phyloP scores from a whole-genome alignment of 129 eudicot species.

The Escallonia rubra region DNA sequence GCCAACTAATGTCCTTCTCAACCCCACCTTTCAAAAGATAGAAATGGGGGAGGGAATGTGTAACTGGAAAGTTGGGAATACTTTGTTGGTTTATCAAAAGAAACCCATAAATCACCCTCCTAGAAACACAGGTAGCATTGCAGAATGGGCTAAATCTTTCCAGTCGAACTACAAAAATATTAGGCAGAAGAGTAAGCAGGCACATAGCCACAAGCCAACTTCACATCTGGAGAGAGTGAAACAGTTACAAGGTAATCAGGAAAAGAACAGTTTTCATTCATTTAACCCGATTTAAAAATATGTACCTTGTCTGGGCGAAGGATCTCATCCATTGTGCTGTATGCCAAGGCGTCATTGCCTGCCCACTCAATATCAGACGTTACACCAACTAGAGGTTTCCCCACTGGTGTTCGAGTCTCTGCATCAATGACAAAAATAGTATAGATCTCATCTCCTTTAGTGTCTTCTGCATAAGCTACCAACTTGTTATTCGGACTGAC shows the following conservation, averaged over 20 bases:
- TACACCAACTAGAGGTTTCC: constrained; percentile 71
- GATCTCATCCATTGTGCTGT: constrained; percentile 84
- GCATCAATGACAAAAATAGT: constrained; percentile 70
- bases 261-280: background rate
- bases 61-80: too few species aligned
- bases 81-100: too few species aligned
- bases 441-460: constrained; percentile 92
- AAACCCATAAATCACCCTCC: too few species aligned
- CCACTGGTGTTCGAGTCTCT: constrained; percentile 59
- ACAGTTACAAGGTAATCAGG: background rate
- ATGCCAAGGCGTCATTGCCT: constrained; percentile 76
- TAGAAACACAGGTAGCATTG: too few species aligned
- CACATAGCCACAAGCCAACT: too few species aligned
- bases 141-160: too few species aligned
- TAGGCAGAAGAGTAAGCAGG: too few species aligned
- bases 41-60: too few species aligned
- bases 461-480: constrained; percentile 95
- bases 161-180: too few species aligned
- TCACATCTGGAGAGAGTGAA: background rate
- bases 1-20: too few species aligned
- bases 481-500: constrained; percentile 79
- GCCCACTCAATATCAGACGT: constrained; percentile 83
- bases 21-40: too few species aligned
- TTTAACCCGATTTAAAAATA: background rate
- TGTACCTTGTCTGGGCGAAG: constrained; percentile 88